Conservation (phyloP, 441 rosid genomes). For the Hura crepitans region DNA sequence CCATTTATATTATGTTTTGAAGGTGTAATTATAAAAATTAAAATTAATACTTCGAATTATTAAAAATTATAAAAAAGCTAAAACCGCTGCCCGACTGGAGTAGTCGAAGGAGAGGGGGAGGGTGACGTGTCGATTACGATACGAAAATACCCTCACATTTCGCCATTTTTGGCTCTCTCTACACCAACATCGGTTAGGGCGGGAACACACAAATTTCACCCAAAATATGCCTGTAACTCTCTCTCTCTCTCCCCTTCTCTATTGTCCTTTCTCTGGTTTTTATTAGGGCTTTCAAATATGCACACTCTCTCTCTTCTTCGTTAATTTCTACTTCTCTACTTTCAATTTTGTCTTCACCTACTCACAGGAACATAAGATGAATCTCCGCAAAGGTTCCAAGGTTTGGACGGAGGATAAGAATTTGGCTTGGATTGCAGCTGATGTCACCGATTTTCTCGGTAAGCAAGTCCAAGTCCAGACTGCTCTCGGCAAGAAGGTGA, state of each 20-base stretch:
- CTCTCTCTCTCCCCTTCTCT: constrained; percentile 10
- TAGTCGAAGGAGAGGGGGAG: not conserved
- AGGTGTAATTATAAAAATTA: no score
- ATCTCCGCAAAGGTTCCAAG: constrained; percentile 62
- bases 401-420: constrained; percentile 82
- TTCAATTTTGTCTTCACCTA: not conserved
- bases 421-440: constrained; percentile 80
- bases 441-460: constrained; percentile 47
- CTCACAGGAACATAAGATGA: constrained; percentile 41
- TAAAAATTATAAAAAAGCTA: no score
- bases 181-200: constrained; percentile 41
- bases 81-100: no score
- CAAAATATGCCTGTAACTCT: constrained; percentile 22
- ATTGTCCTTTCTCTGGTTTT: constrained; percentile 13
- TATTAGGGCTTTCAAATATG: constrained; percentile 19
- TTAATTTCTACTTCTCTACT: constrained; percentile 26
- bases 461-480: constrained; percentile 55
- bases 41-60: no score
- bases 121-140: constrained; percentile 45
- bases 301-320: not conserved
- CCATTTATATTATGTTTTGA: no score
- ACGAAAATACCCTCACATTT: constrained; percentile 23
- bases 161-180: constrained; percentile 28
- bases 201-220: constrained; percentile 40
- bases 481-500: constrained; percentile 58